Conservation (phyloP, 2,329 filamentous ascomycete genomes). For the Tolypocladium amazonense region DNA sequence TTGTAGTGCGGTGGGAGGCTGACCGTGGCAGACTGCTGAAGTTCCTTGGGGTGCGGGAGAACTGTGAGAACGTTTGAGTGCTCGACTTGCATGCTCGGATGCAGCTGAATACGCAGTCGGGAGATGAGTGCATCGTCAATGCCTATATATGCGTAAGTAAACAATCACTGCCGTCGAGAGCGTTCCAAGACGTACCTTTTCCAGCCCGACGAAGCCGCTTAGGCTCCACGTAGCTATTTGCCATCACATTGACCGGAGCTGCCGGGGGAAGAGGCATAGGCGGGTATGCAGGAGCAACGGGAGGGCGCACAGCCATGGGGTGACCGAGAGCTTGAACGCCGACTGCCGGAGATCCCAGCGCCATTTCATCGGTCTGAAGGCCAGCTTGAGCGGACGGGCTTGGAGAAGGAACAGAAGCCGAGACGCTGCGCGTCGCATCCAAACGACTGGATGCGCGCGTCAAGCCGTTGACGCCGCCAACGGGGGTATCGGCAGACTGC, state of each 20-base stretch:
- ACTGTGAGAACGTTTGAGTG: slow-evolving; percentile 54
- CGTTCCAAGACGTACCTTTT: slow-evolving; percentile 24
- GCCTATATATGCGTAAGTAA: slow-evolving; percentile 25
- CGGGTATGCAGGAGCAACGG: neutral
- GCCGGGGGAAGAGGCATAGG: neutral
- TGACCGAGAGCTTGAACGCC: slow-evolving; percentile 8
- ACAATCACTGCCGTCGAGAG: neutral
- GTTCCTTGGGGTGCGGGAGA: slow-evolving; percentile 51
- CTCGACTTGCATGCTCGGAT: slow-evolving; percentile 53
- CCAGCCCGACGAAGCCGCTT: slow-evolving; percentile 27
- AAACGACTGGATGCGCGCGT: slow-evolving; percentile 9
- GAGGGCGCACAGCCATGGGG: neutral
- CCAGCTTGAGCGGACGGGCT: slow-evolving; percentile 29
- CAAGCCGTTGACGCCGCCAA: slow-evolving; percentile 16
- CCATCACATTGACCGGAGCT: slow-evolving; percentile 14
- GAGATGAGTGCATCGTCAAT: slow-evolving; percentile 54
- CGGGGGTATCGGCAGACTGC: slow-evolving; percentile 10
- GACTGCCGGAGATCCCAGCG: slow-evolving; percentile 14
- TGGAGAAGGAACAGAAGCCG: slow-evolving; percentile 28
- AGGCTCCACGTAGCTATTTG: slow-evolving; percentile 22
- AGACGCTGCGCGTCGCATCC: slow-evolving; percentile 31
- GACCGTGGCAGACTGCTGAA: slow-evolving; percentile 63
- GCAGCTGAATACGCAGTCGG: slow-evolving; percentile 54
- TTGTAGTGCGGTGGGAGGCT: slow-evolving; percentile 57
- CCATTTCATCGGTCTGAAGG: slow-evolving; percentile 24